Evolutionary conservation across 2,329 filamentous ascomycete species (phyloP).

Genomic region (Herpotrichia juniperi): DNA sequence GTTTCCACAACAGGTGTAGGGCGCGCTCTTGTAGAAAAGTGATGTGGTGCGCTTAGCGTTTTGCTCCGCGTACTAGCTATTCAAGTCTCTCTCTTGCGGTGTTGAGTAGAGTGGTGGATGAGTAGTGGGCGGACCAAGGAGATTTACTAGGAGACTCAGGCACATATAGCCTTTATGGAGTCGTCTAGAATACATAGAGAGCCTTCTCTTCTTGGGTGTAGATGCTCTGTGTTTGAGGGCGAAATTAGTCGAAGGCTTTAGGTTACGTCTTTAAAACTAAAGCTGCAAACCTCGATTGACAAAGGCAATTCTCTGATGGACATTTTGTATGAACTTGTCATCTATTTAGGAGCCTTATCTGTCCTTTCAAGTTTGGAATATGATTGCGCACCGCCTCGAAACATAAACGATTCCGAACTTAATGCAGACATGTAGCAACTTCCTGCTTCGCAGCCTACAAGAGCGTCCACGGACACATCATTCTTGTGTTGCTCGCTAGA

Average conservation of each 20-base stretch:
- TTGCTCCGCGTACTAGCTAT: too few species aligned
- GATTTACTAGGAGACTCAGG: conserved; percentile 25
- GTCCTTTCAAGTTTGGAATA: conserved; percentile 47
- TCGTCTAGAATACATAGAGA: conserved; percentile 59
- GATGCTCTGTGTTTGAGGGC: conserved; percentile 48
- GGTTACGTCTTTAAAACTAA: conserved; percentile 61
- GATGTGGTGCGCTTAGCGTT: too few species aligned
- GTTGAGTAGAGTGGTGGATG: too few species aligned
- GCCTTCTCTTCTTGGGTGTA: conserved; percentile 40
- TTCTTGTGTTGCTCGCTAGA: conserved; percentile 19
- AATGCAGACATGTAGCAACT: not conserved
- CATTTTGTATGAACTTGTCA: too few species aligned
- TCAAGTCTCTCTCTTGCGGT: too few species aligned
- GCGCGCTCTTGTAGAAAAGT: too few species aligned
- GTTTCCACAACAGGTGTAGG: too few species aligned
- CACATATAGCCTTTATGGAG: conserved; percentile 54
- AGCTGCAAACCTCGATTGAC: conserved; percentile 60
- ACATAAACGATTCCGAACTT: conserved; percentile 37
- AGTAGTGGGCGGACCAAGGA: too few species aligned
- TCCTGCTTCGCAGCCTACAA: conserved; percentile 13
- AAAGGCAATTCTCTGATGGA: too few species aligned
- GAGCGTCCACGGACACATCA: conserved; percentile 25
- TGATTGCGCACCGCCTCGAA: conserved; percentile 54
- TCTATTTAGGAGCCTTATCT: conserved; percentile 52
- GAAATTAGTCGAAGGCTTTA: conserved; percentile 61